Evolutionary conservation across 2,329 filamentous ascomycete genomes (phyloP).

Genomic region (Akanthomyces dipterigenus): DNA sequence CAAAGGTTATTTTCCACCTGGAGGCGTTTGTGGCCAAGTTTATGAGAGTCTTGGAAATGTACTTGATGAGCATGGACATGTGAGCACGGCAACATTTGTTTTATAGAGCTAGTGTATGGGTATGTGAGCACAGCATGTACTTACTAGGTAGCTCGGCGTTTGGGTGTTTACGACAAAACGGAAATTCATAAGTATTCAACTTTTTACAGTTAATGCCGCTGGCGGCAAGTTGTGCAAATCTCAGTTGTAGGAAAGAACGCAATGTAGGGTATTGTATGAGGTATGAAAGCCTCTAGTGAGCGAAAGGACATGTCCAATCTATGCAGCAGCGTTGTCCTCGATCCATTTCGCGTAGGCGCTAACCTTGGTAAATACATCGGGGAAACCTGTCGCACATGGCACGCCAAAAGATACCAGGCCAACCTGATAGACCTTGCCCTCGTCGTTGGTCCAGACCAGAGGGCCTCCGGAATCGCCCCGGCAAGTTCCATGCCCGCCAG

Average conservation of each 20-base stretch:
- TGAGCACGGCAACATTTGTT: constrained; percentile 30
- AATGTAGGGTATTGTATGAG: background rate
- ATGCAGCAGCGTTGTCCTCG: background rate
- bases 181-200: background rate
- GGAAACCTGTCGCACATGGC: background rate
- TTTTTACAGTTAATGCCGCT: background rate
- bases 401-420: constrained; percentile 2
- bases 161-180: background rate
- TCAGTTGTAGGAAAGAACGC: background rate
- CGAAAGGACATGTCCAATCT: background rate
- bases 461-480: constrained; percentile 6
- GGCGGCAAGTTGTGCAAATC: background rate
- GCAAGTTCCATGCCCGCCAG: background rate
- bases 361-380: constrained; percentile 3
- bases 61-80: constrained; percentile 77
- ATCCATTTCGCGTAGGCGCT: background rate
- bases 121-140: constrained; percentile 32
- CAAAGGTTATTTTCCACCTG: constrained; percentile 94
- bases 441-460: background rate
- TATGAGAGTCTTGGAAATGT: constrained; percentile 94
- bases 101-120: too few relatives aligned
- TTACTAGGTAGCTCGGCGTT: background rate
- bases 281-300: too few relatives aligned
- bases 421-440: background rate
- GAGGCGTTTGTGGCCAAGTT: constrained; percentile 99